Percentiles rank a stretch among this genome's conserved stretches.
phyloP scores from a whole-genome alignment of 169 alveolate genomes.

The Sarcocystis neurona region DNA sequence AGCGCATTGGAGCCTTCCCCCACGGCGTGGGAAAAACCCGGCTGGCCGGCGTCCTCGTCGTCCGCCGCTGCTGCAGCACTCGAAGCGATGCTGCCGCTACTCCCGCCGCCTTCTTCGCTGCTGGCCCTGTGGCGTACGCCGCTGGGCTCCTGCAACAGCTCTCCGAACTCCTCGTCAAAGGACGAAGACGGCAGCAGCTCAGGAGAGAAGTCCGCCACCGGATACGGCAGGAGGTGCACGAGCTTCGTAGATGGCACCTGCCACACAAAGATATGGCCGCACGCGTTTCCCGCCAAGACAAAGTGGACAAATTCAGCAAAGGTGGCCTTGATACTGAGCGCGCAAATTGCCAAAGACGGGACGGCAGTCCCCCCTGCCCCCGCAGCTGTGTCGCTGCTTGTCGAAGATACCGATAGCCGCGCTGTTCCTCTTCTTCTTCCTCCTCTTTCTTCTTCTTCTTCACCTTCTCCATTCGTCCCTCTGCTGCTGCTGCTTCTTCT shows the following conservation, averaged over 20 bases:
- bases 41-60: too few species aligned
- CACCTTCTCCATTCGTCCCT: neutral
- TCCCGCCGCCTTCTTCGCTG: too few species aligned
- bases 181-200: too few species aligned
- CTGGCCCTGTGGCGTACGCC: too few species aligned
- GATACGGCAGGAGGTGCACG: constrained; percentile 19
- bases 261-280: constrained; percentile 34
- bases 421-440: neutral
- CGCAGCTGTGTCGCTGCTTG: neutral
- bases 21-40: too few species aligned
- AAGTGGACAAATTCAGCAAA: constrained; percentile 41
- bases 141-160: too few species aligned
- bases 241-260: constrained; percentile 43
- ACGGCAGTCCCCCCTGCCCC: too few species aligned
- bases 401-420: neutral
- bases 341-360: constrained; percentile 13
- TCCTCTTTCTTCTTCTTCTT: neutral
- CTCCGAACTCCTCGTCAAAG: too few species aligned
- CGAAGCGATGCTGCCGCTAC: too few species aligned
- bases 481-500: neutral
- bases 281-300: constrained; percentile 35
- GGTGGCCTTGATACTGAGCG: constrained; percentile 28
- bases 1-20: too few species aligned
- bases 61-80: too few species aligned
- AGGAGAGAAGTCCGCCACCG: neutral